phyloP scores from a whole-genome alignment of 2,329 filamentous ascomycete species.

The Lasiodiplodia hormozganensis region DNA sequence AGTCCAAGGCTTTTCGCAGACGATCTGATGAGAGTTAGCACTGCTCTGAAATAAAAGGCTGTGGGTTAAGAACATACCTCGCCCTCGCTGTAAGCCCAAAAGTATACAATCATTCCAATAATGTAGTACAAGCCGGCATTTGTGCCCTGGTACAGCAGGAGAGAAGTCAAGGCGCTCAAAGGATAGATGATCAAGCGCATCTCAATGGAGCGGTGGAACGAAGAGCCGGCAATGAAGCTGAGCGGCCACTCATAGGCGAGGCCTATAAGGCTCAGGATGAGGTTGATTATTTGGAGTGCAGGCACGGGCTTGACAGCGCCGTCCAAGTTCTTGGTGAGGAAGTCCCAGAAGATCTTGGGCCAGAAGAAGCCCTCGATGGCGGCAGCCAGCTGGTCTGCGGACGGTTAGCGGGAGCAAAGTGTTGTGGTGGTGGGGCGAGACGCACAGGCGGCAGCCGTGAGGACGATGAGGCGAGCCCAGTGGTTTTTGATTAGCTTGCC shows the following conservation, averaged over 20 bases:
- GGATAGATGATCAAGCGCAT: slow-evolving; percentile 83
- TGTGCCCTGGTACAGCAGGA: slow-evolving; percentile 88
- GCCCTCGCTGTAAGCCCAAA: slow-evolving; percentile 96
- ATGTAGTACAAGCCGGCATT: slow-evolving; percentile 93
- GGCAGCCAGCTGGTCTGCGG: slow-evolving; percentile 81
- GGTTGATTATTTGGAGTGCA: slow-evolving; percentile 86
- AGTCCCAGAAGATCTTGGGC: slow-evolving; percentile 99
- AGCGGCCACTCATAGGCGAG: slow-evolving; percentile 93
- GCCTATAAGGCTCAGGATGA: slow-evolving; percentile 78
- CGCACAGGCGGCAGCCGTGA: slow-evolving; percentile 81
- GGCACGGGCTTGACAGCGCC: slow-evolving; percentile 86
- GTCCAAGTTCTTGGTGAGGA: slow-evolving; percentile 89
- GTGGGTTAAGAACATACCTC: slow-evolving; percentile 69
- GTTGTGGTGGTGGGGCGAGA: slow-evolving; percentile 30
- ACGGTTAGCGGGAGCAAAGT: slow-evolving; percentile 20
- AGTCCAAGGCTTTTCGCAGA: slow-evolving; percentile 59
- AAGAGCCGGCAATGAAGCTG: slow-evolving; percentile 71
- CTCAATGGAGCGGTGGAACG: slow-evolving; percentile 86
- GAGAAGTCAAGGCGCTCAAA: slow-evolving; percentile 73
- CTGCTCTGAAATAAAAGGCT: slow-evolving; percentile 23
- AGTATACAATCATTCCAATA: slow-evolving; percentile 84
- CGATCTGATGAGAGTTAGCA: slow-evolving; percentile 44
- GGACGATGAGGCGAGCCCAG: slow-evolving; percentile 92
- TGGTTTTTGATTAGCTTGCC: slow-evolving; percentile 99
- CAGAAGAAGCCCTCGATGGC: slow-evolving; percentile 91